These are phyloP conservation scores for Aureobasidium mangrovei DNA, from an alignment of 2,329 filamentous ascomycete genomes.

Conservation along the genomic window DNA sequence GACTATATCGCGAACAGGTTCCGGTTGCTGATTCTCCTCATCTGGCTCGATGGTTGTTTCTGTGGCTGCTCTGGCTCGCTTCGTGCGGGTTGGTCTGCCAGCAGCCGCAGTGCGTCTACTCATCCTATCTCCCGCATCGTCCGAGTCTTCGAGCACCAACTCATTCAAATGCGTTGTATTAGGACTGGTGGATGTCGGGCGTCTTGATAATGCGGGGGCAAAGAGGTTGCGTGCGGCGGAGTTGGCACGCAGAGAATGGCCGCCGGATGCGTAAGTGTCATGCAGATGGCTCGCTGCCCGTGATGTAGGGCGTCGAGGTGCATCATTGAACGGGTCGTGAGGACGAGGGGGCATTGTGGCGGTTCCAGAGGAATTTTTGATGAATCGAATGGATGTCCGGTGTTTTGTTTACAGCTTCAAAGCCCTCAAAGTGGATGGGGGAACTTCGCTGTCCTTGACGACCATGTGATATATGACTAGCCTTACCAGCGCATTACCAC, in stretches of 20 bases:
- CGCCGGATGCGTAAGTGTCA: constrained; percentile 2
- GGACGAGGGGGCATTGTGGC: not conserved
- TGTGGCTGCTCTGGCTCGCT: not conserved
- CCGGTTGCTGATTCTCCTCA: not conserved
- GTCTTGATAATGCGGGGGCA: constrained; percentile 5
- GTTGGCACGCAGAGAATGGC: constrained; percentile 5
- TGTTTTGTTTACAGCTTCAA: no score
- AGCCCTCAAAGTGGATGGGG: no score
- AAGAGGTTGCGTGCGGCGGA: constrained; percentile 13
- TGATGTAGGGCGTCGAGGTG: constrained; percentile 8
- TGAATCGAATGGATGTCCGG: not conserved
- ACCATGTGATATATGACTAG: no score
- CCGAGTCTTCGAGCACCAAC: constrained; percentile 10
- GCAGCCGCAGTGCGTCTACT: constrained; percentile 1
- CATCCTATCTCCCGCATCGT: constrained; percentile 4
- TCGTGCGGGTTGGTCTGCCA: not conserved
- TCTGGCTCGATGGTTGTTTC: constrained; percentile 9
- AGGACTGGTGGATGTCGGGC: not conserved
- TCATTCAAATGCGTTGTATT: not conserved
- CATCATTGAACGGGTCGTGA: constrained; percentile 9
- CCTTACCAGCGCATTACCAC: no score
- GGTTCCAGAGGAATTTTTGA: not conserved
- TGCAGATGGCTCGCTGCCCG: not conserved
- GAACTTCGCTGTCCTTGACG: no score
- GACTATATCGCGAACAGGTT: constrained; percentile 6